These are phyloP conservation scores for Prunella vulgaris DNA, from an alignment of 257 asterid genomes.

Conservation along the genomic window DNA sequence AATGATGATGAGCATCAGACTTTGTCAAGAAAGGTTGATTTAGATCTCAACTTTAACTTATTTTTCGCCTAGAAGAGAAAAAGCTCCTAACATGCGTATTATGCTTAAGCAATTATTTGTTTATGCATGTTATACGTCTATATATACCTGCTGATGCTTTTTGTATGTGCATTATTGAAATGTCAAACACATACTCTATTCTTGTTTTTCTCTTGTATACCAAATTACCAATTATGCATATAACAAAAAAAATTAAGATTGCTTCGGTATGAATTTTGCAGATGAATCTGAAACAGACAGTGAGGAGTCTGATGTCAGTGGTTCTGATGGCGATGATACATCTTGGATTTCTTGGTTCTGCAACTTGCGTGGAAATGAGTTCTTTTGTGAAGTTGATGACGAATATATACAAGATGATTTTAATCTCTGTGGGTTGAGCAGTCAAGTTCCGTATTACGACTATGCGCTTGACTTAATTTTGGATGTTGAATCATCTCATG, in stretches of 20 bases:
- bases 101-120: background rate
- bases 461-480: constrained; percentile 57
- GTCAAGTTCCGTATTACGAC: constrained; percentile 62
- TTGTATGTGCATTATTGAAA: background rate
- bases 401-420: constrained; percentile 66
- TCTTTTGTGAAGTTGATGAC: constrained; percentile 64
- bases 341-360: constrained; percentile 73
- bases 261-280: constrained; percentile 22
- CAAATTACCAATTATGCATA: background rate
- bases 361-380: constrained; percentile 65
- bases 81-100: background rate
- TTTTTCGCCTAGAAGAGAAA: background rate
- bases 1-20: background rate
- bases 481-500: constrained; percentile 66
- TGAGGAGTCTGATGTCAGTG: constrained; percentile 64
- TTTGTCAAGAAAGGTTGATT: background rate
- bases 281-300: constrained; percentile 68
- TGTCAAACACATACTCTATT: background rate
- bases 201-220: background rate
- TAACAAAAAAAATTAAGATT: constrained; percentile 5
- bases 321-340: constrained; percentile 67
- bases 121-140: background rate
- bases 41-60: background rate
- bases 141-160: background rate
- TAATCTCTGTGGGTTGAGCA: constrained; percentile 64